Base-by-base conservation (phyloP, 1,139 yeast species). In the Pneumocystis sp. region DNA sequence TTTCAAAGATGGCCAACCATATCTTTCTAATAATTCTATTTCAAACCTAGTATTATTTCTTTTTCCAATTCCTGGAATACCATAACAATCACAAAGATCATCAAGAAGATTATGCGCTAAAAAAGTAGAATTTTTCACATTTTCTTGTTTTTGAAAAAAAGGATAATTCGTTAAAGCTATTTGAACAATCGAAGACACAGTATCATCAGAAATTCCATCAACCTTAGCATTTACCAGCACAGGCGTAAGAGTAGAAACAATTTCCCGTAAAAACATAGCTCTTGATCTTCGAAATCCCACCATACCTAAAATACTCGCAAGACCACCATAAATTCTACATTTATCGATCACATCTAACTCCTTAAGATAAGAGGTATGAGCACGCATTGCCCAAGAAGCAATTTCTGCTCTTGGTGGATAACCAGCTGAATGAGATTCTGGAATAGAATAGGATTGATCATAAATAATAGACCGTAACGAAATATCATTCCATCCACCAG, bases 211-310 rank as follows among this genome's bases (percentile, higher is more conserved):
- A 10, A 73, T 72, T 7, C 69, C 68, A 4, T 66, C 63, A 19
- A 66, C 67, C n/a, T 70, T 65, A 15, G 71, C 70, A 64, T 70
- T 68, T 34, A 69, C 65, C n/a, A 79, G 71, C 65, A 78, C 80
- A 1, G 84, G 84, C 15, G 81, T 74, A 59, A 86, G 72, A 7
- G 82, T 78, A 6, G 80, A 79, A 39, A 88, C 73, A 45, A 88
- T 74, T 10, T 85, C 82, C 59, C 93, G 79, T 12, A 89, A 74
- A 42, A 87, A 80, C 69, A 91, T 84, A 0, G 89, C 84, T 68
- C 85, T 80, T 70, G 90, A 90, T 69, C 97, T 78, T 10, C 73
- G 69, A 72, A 87, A 79, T 0, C 85, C 84, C 65, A 90, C 78
- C 59, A 81, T 82, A 1, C 83, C 79, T 73, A 86, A 89, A 1